phyloP scores from a whole-genome alignment of 345 rosid genomes.

The Hevea brasiliensis region DNA sequence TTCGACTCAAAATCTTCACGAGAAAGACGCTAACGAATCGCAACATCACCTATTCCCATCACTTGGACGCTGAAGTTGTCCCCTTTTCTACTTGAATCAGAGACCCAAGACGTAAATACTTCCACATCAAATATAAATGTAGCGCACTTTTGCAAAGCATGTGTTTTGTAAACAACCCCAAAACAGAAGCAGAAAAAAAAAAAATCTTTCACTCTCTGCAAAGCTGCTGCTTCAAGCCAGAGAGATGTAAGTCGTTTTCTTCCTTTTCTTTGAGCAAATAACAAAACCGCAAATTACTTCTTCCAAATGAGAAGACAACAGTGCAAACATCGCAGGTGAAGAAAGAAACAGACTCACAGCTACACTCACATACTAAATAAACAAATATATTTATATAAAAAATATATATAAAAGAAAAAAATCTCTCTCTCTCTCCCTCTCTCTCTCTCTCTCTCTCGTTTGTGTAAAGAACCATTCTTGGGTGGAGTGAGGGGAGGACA shows the following conservation, averaged over 20 bases:
- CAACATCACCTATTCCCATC: not conserved
- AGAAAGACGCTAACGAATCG: slow-evolving; percentile 18
- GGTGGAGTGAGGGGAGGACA: not conserved
- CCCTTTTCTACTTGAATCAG: not conserved
- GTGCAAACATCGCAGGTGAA: not conserved
- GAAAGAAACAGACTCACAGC: not conserved
- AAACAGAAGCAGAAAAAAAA: not conserved
- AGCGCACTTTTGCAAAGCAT: not conserved
- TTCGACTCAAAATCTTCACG: slow-evolving; percentile 16
- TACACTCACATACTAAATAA: no score
- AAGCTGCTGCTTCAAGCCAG: not conserved
- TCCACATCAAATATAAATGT: not conserved
- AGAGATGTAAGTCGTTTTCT: not conserved
- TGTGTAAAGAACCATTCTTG: not conserved
- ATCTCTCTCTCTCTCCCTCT: no score
- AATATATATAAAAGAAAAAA: no score
- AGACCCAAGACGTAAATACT: not conserved
- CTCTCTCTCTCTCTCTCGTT: not conserved
- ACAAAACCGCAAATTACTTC: not conserved
- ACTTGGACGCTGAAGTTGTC: not conserved
- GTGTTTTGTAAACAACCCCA: not conserved
- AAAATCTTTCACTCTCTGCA: no score
- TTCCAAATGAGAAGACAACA: not conserved
- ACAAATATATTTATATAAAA: no score
- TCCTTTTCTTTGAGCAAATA: not conserved